phyloP scores from a whole-genome alignment of 495 filamentous ascomycete genomes.

The Xeromyces bisporus region DNA sequence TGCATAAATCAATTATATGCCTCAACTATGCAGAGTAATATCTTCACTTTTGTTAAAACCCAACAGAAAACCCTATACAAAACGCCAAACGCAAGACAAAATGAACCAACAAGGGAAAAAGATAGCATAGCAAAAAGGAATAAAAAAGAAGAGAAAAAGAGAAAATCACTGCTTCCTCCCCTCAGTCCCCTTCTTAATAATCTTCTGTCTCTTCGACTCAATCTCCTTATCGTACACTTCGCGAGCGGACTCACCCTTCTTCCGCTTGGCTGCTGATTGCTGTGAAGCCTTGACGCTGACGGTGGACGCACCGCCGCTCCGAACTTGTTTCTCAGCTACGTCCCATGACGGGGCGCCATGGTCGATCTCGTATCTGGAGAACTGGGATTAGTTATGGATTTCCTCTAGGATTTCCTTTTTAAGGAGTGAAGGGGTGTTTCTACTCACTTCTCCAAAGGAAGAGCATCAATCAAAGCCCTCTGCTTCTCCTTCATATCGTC shows the following conservation, averaged over 20 bases:
- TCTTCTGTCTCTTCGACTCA: slow-evolving; percentile 32
- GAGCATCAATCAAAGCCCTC: slow-evolving; percentile 68
- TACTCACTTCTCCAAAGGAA: slow-evolving; percentile 75
- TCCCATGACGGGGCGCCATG: slow-evolving; percentile 58
- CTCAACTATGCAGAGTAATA: no score
- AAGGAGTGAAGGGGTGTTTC: slow-evolving; percentile 1
- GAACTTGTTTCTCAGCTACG: slow-evolving; percentile 66
- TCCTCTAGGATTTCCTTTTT: no score
- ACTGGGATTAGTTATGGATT: slow-evolving; percentile 25
- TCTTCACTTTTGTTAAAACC: no score
- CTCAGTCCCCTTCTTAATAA: slow-evolving; percentile 37
- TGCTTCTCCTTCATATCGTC: slow-evolving; percentile 56
- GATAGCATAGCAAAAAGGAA: no score
- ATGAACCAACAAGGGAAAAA: no score
- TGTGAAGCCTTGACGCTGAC: slow-evolving; percentile 68
- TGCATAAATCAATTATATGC: no score
- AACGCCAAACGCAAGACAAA: no score
- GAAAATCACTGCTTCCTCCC: slow-evolving; percentile 18
- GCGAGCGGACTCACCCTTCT: slow-evolving; percentile 50
- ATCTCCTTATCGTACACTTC: slow-evolving; percentile 31
- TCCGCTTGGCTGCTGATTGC: slow-evolving; percentile 55
- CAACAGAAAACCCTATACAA: no score
- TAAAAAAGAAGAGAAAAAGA: slow-evolving; percentile 4
- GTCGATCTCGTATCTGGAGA: slow-evolving; percentile 60
- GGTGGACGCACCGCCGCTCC: slow-evolving; percentile 42